Percentiles rank a stretch among this genome's conserved stretches.
These are phyloP conservation scores for Paraphoma chrysanthemicola DNA, from an alignment of 2,329 filamentous ascomycete species.

Conservation along the genomic window DNA sequence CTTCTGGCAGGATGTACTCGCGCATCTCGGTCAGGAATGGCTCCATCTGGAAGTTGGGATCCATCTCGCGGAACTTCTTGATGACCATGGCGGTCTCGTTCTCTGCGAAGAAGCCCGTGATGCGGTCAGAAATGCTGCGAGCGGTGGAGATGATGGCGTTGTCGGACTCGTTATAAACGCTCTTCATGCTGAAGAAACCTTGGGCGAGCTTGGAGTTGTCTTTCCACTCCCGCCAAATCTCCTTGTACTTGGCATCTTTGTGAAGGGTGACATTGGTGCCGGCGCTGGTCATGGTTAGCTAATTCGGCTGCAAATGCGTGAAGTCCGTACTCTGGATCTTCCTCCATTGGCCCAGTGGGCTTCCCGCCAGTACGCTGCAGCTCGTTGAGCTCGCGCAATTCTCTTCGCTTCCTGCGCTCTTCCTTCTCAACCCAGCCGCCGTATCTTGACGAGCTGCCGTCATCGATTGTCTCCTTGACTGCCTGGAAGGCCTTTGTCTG, in stretches of 20 bases:
- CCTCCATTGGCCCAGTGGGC: slow-evolving; percentile 68
- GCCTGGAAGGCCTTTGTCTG: slow-evolving; percentile 93
- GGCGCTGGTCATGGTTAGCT: slow-evolving; percentile 64
- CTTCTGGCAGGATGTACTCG: slow-evolving; percentile 97
- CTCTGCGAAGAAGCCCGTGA: slow-evolving; percentile 96
- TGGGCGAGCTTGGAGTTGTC: slow-evolving; percentile 90
- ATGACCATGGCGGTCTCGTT: slow-evolving; percentile 98
- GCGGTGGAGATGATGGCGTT: slow-evolving; percentile 94
- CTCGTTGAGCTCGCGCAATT: slow-evolving; percentile 72
- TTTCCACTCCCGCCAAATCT: slow-evolving; percentile 96
- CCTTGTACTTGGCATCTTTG: slow-evolving; percentile 97
- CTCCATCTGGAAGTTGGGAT: slow-evolving; percentile 92
- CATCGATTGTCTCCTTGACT: slow-evolving; percentile 95
- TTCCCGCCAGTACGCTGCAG: slow-evolving; percentile 57
- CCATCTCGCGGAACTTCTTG: slow-evolving; percentile 97
- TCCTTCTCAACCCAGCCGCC: slow-evolving; percentile 98
- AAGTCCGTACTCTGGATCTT: slow-evolving; percentile 80
- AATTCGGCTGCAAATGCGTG: neutral
- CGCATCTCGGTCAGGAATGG: slow-evolving; percentile 94
- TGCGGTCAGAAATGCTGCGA: slow-evolving; percentile 88
- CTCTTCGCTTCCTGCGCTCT: slow-evolving; percentile 81
- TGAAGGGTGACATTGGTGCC: slow-evolving; percentile 94
- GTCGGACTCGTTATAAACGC: slow-evolving; percentile 92
- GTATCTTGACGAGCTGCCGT: slow-evolving; percentile 94
- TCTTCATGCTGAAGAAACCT: slow-evolving; percentile 83